Evolutionary conservation across 495 filamentous ascomycete species (phyloP).

Genomic region (Amniculicola lignicola): DNA sequence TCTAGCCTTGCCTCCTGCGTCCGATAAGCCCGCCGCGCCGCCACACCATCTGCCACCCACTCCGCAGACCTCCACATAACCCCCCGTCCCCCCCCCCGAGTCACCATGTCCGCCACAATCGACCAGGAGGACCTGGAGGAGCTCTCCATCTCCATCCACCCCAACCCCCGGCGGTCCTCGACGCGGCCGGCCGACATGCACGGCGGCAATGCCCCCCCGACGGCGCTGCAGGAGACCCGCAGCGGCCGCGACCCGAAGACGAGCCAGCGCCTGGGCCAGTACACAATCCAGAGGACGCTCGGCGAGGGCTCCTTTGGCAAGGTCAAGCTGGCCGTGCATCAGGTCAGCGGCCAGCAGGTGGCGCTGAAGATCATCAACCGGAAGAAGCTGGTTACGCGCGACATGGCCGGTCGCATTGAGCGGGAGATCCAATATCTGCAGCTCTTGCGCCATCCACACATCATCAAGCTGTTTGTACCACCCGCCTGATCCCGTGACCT

Average conservation of each 20-base stretch:
- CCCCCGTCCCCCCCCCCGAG: slow-evolving; percentile 42
- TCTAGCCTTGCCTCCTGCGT: not conserved
- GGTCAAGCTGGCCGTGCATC: slow-evolving; percentile 92
- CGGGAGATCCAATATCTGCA: slow-evolving; percentile 98
- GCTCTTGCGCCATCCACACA: slow-evolving; percentile 91
- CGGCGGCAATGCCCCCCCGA: slow-evolving; percentile 30
- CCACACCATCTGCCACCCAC: too few relatives aligned
- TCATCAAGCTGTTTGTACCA: slow-evolving; percentile 85
- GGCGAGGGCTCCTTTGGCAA: slow-evolving; percentile 98
- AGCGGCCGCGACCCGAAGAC: slow-evolving; percentile 41
- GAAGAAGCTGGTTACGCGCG: slow-evolving; percentile 88
- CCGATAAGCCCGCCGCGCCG: too few relatives aligned
- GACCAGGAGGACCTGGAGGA: slow-evolving; percentile 95
- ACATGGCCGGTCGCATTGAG: slow-evolving; percentile 96
- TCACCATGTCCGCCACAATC: slow-evolving; percentile 58
- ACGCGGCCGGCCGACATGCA: slow-evolving; percentile 42
- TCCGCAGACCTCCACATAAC: too few relatives aligned
- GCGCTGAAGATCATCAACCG: slow-evolving; percentile 95
- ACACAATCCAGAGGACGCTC: slow-evolving; percentile 82
- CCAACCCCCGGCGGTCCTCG: slow-evolving; percentile 57
- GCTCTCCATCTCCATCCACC: slow-evolving; percentile 76
- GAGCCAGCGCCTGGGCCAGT: slow-evolving; percentile 83
- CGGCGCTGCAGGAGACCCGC: slow-evolving; percentile 30
- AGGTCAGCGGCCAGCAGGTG: slow-evolving; percentile 86
- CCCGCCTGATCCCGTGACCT: slow-evolving; percentile 12